These are phyloP conservation scores for Xerocomellus intermedius DNA, from an alignment of 768 basidiomycete genomes.

Conservation along the genomic window DNA sequence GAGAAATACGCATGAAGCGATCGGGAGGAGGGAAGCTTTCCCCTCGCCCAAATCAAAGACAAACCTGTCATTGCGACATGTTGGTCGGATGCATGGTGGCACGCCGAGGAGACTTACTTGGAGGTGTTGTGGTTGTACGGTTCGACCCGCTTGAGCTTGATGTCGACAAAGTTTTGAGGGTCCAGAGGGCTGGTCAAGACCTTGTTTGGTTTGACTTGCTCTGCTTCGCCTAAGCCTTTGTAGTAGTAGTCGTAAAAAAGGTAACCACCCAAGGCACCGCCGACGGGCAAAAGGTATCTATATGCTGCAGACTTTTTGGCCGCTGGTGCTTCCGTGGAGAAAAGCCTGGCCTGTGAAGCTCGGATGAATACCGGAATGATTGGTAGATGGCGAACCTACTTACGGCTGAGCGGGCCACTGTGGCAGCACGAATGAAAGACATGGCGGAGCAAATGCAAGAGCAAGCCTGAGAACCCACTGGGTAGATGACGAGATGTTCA, in stretches of 20 bases:
- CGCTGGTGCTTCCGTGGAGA: conserved; percentile 44
- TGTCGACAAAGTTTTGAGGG: conserved; percentile 71
- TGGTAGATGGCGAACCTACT: conserved; percentile 28
- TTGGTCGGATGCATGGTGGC: not conserved
- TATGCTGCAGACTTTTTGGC: conserved; percentile 51
- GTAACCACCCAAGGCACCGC: conserved; percentile 42
- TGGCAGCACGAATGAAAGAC: conserved; percentile 43
- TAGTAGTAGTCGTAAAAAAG: conserved; percentile 53
- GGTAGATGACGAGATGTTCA: not conserved
- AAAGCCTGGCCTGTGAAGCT: conserved; percentile 39
- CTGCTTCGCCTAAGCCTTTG: conserved; percentile 13
- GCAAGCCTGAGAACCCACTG: no score
- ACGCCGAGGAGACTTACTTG: conserved; percentile 44
- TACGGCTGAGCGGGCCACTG: conserved; percentile 44
- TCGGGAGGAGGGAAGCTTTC: conserved; percentile 73
- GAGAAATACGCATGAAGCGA: conserved; percentile 77
- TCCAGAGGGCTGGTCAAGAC: conserved; percentile 67
- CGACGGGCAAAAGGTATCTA: conserved; percentile 37
- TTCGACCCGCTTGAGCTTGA: conserved; percentile 76
- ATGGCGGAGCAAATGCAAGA: conserved; percentile 24
- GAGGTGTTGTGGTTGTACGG: conserved; percentile 96
- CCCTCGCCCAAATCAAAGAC: conserved; percentile 78
- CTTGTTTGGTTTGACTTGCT: conserved; percentile 39
- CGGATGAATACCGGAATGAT: not conserved
- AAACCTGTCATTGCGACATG: conserved; percentile 45